Evolutionary conservation across 2,329 filamentous ascomycete species (phyloP).

Genomic region (Seiridium cupressi): DNA sequence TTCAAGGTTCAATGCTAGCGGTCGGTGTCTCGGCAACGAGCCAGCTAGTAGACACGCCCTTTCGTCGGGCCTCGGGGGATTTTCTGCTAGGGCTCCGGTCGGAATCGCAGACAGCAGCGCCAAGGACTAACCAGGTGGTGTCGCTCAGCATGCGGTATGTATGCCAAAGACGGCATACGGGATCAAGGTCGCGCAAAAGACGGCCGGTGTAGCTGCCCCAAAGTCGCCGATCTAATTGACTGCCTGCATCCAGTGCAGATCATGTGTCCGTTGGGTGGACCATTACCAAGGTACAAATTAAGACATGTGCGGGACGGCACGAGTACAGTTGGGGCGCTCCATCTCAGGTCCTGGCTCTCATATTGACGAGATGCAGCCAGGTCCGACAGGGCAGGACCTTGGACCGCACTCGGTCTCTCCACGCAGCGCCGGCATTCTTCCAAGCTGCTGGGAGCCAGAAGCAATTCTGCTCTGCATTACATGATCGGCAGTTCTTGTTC

Average conservation of each 20-base stretch:
- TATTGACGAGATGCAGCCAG: neutral
- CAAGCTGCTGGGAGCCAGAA: slow-evolving; percentile 1
- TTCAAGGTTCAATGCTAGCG: too few species aligned
- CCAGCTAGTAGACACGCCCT: too few species aligned
- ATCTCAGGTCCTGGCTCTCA: neutral
- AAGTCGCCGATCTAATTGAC: neutral
- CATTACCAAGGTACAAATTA: neutral
- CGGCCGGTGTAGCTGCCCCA: neutral
- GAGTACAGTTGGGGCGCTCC: neutral
- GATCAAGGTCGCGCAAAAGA: too few species aligned
- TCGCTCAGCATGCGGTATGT: too few species aligned
- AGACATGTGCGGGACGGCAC: slow-evolving; percentile 9
- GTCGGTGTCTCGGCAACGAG: too few species aligned
- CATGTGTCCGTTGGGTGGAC: neutral
- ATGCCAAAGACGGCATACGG: too few species aligned
- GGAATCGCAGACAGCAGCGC: neutral
- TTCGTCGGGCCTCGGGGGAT: too few species aligned
- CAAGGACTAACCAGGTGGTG: too few species aligned
- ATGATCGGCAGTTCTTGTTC: slow-evolving; percentile 1
- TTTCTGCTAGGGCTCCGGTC: too few species aligned
- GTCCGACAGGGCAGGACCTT: neutral
- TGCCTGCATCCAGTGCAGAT: slow-evolving; percentile 3
- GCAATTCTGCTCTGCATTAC: neutral
- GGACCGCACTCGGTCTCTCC: neutral
- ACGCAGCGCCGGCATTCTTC: neutral